Evolutionary conservation across 371 early-diverging fungal genomes (phyloP).

Genomic region (Zychaea mexicana): DNA sequence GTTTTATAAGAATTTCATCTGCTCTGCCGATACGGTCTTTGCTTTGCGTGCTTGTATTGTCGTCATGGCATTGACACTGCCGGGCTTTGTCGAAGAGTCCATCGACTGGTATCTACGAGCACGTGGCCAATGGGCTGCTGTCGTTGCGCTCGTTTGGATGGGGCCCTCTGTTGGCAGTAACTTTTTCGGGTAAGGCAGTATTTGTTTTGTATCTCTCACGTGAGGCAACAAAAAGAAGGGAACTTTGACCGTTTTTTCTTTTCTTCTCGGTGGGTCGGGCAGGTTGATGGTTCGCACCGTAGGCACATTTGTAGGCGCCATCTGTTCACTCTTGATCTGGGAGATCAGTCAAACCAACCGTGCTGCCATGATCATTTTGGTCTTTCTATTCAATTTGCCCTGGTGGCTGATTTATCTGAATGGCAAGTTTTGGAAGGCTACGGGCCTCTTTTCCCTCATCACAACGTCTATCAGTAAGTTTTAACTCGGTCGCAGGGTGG

Average conservation of each 20-base stretch:
- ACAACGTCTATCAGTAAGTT: conserved; percentile 49
- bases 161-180: conserved; percentile 51
- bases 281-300: conserved; percentile 43
- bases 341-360: conserved; percentile 31
- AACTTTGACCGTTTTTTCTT: background rate
- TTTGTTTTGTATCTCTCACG: background rate
- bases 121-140: conserved; percentile 48
- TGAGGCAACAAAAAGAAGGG: background rate
- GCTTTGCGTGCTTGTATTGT: conserved; percentile 38
- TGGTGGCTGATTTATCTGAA: conserved; percentile 44
- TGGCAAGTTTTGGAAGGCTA: conserved; percentile 48
- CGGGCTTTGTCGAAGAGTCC: conserved; percentile 37
- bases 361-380: conserved; percentile 30
- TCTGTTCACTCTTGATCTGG: conserved; percentile 43
- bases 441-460: conserved; percentile 45
- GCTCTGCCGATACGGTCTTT: conserved; percentile 39
- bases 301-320: conserved; percentile 46
- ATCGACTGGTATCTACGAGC: conserved; percentile 36
- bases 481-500: too few species aligned
- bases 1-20: conserved; percentile 25
- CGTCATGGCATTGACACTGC: conserved; percentile 34
- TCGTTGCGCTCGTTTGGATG: conserved; percentile 55
- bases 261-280: background rate
- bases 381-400: conserved; percentile 42
- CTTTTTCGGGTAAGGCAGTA: conserved; percentile 41